Evolutionary conservation across 306 rosid species (phyloP).

Genomic region (Potentilla sterilis): DNA sequence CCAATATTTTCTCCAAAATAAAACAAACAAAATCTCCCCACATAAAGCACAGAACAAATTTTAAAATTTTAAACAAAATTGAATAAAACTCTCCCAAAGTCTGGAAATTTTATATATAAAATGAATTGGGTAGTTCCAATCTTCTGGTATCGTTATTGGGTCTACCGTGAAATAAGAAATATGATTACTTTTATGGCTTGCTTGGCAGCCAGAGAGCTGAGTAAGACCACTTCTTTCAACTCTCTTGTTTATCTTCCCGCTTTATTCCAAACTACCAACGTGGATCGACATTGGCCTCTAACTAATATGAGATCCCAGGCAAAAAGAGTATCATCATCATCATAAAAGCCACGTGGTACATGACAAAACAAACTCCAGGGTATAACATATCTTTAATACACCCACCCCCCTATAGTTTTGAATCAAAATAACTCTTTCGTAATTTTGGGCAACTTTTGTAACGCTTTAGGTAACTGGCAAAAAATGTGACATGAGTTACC

Average conservation of each 20-base stretch:
- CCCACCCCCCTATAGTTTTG: background rate
- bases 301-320: background rate
- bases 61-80: background rate
- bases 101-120: background rate
- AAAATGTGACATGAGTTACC: too few relatives aligned
- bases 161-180: background rate
- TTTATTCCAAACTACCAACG: constrained; percentile 53
- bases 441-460: too few relatives aligned
- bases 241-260: constrained; percentile 48
- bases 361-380: too few relatives aligned
- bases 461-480: too few relatives aligned
- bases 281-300: constrained; percentile 70
- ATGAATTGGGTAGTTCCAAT: background rate
- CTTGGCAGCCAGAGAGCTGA: background rate
- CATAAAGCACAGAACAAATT: constrained; percentile 21
- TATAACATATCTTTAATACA: background rate
- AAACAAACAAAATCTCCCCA: constrained; percentile 35
- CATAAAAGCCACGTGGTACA: constrained; percentile 21
- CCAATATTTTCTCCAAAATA: constrained; percentile 21
- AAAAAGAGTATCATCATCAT: constrained; percentile 8
- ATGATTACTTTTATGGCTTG: constrained; percentile 17
- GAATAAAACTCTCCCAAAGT: background rate
- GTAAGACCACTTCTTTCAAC: constrained; percentile 26
- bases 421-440: too few relatives aligned
- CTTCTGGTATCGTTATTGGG: constrained; percentile 15